These are phyloP conservation scores for Postia placenta DNA, from an alignment of 768 basidiomycete genomes.

Conservation along the genomic window DNA sequence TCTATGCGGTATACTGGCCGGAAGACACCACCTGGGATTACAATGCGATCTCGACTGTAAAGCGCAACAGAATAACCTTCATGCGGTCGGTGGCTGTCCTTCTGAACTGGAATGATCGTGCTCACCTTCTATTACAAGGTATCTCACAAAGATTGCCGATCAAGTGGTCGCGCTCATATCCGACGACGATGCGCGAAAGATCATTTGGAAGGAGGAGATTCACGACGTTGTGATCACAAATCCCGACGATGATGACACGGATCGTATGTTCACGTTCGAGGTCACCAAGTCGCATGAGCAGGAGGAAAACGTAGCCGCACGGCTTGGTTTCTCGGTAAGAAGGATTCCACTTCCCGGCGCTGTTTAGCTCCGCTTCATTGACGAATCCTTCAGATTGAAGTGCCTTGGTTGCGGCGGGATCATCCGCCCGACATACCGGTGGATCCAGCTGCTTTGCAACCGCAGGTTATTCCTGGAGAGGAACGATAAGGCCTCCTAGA, in stretches of 20 bases:
- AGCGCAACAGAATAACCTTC: conserved; percentile 51
- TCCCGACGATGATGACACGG: conserved; percentile 33
- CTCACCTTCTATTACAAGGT: conserved; percentile 28
- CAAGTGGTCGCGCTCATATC: conserved; percentile 49
- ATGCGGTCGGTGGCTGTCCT: conserved; percentile 39
- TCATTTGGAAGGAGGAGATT: conserved; percentile 38
- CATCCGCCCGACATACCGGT: neutral
- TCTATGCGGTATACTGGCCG: conserved; percentile 57
- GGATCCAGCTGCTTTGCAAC: neutral
- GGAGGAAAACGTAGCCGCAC: conserved; percentile 40
- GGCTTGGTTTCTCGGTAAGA: conserved; percentile 41
- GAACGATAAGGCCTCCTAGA: conserved; percentile 12
- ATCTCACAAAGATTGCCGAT: conserved; percentile 54
- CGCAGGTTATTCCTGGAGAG: conserved; percentile 12
- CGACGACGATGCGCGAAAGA: conserved; percentile 34
- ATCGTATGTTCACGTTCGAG: conserved; percentile 47
- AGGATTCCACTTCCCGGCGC: neutral
- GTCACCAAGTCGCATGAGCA: conserved; percentile 52
- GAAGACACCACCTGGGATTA: conserved; percentile 57
- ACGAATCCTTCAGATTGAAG: neutral
- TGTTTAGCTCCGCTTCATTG: too few relatives aligned
- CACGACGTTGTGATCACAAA: conserved; percentile 20
- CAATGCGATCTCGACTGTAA: conserved; percentile 34
- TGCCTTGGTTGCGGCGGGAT: neutral
- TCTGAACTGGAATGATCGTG: neutral